Evolutionary conservation across 441 rosid genomes (phyloP).

Genomic region (Euphorbia corollata): DNA sequence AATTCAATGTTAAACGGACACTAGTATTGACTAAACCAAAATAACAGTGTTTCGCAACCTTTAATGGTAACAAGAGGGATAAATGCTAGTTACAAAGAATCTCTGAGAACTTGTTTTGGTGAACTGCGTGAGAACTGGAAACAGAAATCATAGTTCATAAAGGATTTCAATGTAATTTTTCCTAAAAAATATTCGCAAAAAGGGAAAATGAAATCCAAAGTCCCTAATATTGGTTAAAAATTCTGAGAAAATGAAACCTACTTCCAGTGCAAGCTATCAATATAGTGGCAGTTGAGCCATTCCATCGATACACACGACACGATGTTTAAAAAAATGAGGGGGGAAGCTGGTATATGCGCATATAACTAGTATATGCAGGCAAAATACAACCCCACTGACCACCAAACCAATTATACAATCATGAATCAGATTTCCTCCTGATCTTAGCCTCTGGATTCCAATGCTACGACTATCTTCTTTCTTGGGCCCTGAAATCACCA

Average conservation of each 20-base stretch:
- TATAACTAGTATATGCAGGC: conserved; percentile 25
- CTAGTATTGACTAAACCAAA: too few species aligned
- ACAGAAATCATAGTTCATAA: too few species aligned
- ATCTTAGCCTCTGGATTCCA: conserved; percentile 59
- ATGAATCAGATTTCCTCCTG: conserved; percentile 1
- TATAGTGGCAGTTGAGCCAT: conserved; percentile 22
- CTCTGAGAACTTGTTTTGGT: too few species aligned
- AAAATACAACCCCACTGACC: conserved; percentile 22
- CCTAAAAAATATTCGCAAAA: too few species aligned
- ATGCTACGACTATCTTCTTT: conserved; percentile 82
- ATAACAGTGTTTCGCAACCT: too few species aligned
- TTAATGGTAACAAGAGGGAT: too few species aligned
- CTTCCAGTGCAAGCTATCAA: conserved; percentile 17
- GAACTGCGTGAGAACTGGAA: too few species aligned
- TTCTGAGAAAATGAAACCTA: background rate
- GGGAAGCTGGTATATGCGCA: too few species aligned
- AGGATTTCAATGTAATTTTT: too few species aligned
- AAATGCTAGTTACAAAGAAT: too few species aligned
- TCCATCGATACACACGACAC: conserved; percentile 13
- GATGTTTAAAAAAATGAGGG: background rate
- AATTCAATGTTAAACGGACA: too few species aligned
- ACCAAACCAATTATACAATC: conserved; percentile 16
- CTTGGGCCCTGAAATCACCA: conserved; percentile 77
- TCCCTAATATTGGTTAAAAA: background rate
- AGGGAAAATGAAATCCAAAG: background rate